A percentile compares a stretch with the other conserved stretches of the same genome.
These are phyloP conservation scores for Cadophora gregata DNA, from an alignment of 2,329 filamentous ascomycete genomes.

Conservation along the genomic window DNA sequence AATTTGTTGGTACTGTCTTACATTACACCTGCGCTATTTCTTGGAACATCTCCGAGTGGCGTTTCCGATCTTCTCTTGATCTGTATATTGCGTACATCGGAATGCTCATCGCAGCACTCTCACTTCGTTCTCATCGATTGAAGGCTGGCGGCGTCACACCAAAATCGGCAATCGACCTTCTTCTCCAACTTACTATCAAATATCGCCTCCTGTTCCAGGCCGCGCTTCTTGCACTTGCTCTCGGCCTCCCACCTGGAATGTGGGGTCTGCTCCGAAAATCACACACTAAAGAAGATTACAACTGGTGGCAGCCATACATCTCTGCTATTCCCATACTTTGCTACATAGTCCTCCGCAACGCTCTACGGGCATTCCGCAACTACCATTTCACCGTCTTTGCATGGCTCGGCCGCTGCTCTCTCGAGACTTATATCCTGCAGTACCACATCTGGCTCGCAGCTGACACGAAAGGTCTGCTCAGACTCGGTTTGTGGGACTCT, in stretches of 20 bases:
- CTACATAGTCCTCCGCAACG: conserved; percentile 59
- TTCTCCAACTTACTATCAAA: conserved; percentile 28
- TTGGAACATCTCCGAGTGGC: conserved; percentile 56
- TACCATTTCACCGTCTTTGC: conserved; percentile 55
- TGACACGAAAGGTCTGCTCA: conserved; percentile 59
- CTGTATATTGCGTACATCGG: conserved; percentile 62
- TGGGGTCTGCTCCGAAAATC: conserved; percentile 36
- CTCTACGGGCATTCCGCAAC: conserved; percentile 48
- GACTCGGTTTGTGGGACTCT: conserved; percentile 42
- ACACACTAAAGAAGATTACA: conserved; percentile 52
- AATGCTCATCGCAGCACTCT: conserved; percentile 55
- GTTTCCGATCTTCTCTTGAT: conserved; percentile 58
- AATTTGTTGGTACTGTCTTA: conserved; percentile 48
- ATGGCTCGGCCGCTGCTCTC: conserved; percentile 60
- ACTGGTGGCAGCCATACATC: conserved; percentile 57
- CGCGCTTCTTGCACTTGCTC: conserved; percentile 30
- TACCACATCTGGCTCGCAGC: conserved; percentile 67
- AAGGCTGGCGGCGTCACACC: conserved; percentile 32
- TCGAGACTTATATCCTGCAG: conserved; percentile 66
- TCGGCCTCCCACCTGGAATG: conserved; percentile 34
- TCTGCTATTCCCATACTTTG: conserved; percentile 60
- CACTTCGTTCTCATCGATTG: conserved; percentile 44
- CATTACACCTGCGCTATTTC: conserved; percentile 52
- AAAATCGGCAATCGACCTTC: conserved; percentile 35
- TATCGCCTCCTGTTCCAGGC: conserved; percentile 27